Conservation (phyloP, 2,329 filamentous ascomycete genomes). For the Knoxdaviesia capensis region DNA sequence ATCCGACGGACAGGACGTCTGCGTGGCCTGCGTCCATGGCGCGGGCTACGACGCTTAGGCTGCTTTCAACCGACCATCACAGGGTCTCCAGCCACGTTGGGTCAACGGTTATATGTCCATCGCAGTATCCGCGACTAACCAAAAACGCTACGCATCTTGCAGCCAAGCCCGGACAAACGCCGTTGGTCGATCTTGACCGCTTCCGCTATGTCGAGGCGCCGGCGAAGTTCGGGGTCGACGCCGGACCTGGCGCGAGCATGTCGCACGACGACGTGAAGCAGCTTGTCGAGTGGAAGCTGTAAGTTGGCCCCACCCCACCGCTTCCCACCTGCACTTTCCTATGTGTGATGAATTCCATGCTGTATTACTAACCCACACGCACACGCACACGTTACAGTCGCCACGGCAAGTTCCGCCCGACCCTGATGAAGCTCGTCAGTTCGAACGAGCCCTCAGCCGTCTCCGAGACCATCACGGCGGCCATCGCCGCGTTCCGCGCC, state of each 20-base stretch:
- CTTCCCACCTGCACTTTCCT: neutral
- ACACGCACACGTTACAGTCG: slow-evolving; percentile 15
- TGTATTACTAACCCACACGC: neutral
- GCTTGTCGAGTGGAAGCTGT: slow-evolving; percentile 56
- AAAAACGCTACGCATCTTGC: no score
- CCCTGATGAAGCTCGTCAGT: slow-evolving; percentile 36
- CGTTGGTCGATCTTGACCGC: slow-evolving; percentile 35
- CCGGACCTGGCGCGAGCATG: slow-evolving; percentile 17
- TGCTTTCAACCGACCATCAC: no score
- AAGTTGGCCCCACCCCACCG: slow-evolving; percentile 12
- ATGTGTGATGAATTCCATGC: neutral
- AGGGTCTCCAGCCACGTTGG: no score
- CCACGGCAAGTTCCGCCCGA: slow-evolving; percentile 42
- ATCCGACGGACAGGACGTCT: no score
- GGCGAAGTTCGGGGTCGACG: slow-evolving; percentile 18
- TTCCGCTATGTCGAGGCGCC: slow-evolving; percentile 38
- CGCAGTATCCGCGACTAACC: no score
- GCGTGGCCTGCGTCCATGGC: no score
- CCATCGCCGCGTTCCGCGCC: slow-evolving; percentile 24
- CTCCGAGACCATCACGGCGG: slow-evolving; percentile 26
- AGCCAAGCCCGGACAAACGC: slow-evolving; percentile 28
- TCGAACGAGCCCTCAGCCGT: slow-evolving; percentile 35
- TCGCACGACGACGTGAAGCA: slow-evolving; percentile 34
- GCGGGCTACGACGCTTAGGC: no score
- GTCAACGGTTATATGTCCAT: no score